A percentile compares a stretch with the other conserved stretches of the same genome.
Evolutionary conservation across 2,329 filamentous ascomycete species (phyloP).

Genomic region (Xylaria sp.): DNA sequence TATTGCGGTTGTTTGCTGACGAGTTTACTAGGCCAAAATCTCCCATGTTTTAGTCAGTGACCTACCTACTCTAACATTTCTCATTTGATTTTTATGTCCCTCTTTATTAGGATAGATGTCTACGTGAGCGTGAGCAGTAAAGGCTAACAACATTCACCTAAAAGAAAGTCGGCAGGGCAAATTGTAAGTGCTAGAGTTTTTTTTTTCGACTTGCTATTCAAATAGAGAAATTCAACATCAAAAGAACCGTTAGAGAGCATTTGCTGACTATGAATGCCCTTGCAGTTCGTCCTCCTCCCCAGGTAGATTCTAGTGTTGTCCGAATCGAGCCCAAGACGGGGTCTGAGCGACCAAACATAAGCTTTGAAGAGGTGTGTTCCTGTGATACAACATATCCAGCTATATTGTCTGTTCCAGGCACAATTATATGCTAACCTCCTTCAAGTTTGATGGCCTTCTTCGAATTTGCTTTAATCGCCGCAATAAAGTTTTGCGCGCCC

Average conservation of each 20-base stretch:
- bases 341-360: conserved; percentile 80
- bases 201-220: too few species aligned
- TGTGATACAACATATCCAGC: not conserved
- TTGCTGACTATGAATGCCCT: not conserved
- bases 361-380: conserved; percentile 77
- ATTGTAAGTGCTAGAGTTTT: conserved; percentile 69
- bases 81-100: not conserved
- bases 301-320: conserved; percentile 82
- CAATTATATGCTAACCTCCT: conserved; percentile 9
- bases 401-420: not conserved
- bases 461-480: conserved; percentile 81
- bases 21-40: conserved; percentile 52
- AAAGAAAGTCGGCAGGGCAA: conserved; percentile 88
- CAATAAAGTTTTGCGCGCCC: conserved; percentile 85
- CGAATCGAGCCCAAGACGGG: conserved; percentile 88
- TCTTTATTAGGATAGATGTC: not conserved
- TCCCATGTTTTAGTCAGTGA: conserved; percentile 38
- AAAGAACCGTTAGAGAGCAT: not conserved
- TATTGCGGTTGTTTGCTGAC: conserved; percentile 8
- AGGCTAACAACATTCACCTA: conserved; percentile 12
- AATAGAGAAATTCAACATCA: not conserved
- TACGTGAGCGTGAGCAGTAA: not conserved
- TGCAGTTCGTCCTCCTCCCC: conserved; percentile 80
- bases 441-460: conserved; percentile 69
- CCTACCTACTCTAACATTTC: not conserved